These are phyloP conservation scores for Colletotrichum sp. DNA, from an alignment of 2,329 filamentous ascomycete species.

Conservation along the genomic window DNA sequence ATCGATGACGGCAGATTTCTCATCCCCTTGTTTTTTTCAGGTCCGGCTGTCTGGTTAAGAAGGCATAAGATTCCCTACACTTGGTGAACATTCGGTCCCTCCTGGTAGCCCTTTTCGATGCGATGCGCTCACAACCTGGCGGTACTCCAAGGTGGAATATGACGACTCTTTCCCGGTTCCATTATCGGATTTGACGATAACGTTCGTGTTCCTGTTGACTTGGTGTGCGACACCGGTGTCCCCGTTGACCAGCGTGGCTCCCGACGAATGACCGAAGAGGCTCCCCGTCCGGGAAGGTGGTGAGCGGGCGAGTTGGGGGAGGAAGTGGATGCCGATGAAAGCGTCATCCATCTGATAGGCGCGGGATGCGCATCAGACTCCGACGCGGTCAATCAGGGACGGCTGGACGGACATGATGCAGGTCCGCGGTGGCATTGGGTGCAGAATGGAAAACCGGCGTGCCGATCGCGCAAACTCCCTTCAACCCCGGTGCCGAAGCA, in stretches of 20 bases:
- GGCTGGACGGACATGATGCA: constrained; percentile 8
- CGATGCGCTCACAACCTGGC: neutral
- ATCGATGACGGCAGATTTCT: neutral
- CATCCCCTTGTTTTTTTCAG: neutral
- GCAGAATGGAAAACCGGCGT: neutral
- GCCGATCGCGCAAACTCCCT: neutral
- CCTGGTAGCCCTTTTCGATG: neutral
- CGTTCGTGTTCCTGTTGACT: neutral
- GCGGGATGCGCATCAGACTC: neutral
- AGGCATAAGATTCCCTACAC: neutral
- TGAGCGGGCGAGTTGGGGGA: neutral
- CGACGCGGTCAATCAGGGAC: constrained; percentile 6
- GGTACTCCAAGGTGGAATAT: neutral
- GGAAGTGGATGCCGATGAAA: neutral
- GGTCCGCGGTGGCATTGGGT: neutral
- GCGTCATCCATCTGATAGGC: neutral
- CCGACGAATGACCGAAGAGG: neutral
- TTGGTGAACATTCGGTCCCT: neutral
- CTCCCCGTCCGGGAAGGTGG: neutral
- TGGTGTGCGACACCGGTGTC: neutral
- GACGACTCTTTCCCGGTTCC: neutral
- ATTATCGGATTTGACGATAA: neutral
- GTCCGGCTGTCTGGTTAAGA: neutral
- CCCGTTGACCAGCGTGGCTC: neutral
- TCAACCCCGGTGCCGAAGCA: constrained; percentile 4